Conservation (phyloP, 345 rosid genomes). For the Psidium friedrichsthalianum region DNA sequence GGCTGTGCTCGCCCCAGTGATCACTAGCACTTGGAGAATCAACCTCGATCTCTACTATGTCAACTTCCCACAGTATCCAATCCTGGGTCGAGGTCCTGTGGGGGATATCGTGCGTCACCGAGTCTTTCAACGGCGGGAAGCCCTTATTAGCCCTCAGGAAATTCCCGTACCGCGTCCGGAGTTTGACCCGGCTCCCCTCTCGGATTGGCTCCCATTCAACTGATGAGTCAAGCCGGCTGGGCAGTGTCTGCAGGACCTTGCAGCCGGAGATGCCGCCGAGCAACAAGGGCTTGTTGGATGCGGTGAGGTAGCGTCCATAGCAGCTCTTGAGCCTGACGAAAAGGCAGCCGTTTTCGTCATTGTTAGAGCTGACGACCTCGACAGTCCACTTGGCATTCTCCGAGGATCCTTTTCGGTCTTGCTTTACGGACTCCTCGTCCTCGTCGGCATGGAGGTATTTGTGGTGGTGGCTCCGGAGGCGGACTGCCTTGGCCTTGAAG, state of each 20-base stretch:
- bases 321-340: constrained; percentile 23
- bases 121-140: constrained; percentile 71
- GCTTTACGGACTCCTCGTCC: constrained; percentile 11
- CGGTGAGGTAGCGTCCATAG: constrained; percentile 27
- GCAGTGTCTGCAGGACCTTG: constrained; percentile 21
- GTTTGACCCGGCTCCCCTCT: constrained; percentile 40
- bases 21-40: neutral
- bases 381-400: constrained; percentile 18
- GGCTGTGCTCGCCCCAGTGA: neutral
- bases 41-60: constrained; percentile 35
- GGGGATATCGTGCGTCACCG: constrained; percentile 58
- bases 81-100: constrained; percentile 51
- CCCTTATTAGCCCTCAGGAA: constrained; percentile 69
- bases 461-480: constrained; percentile 27
- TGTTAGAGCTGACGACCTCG: constrained; percentile 1
- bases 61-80: constrained; percentile 67
- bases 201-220: constrained; percentile 50
- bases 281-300: constrained; percentile 25
- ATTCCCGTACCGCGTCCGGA: constrained; percentile 45
- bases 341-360: neutral
- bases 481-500: constrained; percentile 9
- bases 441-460: constrained; percentile 24
- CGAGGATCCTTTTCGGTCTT: neutral
- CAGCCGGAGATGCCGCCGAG: constrained; percentile 27
- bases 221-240: constrained; percentile 2